Base-by-base conservation (phyloP, 495 filamentous ascomycete species). In the Evansstolkia leycettana region DNA sequence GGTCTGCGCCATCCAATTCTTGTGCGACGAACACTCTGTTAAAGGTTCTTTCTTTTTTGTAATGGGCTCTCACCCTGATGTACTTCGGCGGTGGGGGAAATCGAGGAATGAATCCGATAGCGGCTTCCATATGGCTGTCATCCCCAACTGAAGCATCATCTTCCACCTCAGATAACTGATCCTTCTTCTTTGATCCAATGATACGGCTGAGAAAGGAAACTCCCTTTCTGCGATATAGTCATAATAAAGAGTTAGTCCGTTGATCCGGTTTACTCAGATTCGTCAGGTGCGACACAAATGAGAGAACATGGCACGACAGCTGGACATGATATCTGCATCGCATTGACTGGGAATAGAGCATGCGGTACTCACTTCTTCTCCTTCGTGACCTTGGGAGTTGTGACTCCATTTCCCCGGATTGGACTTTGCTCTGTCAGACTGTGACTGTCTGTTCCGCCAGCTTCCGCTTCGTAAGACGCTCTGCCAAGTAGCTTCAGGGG, bases 121-220 rank as follows among this genome's bases (percentile, higher is more conserved):
- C 64, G 28, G 86, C 80, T 54, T 89, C 82, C 61, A 78, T 82
- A 38, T 84, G 73, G 28, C 54, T 58, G 34, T 87, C 81, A 40
- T 80, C 79, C 23, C 73, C 48, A 45, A 84, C 81, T 10, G 79
- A 82, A 44, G 74, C 78, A 50, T 82, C 76, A 46, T 92, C 84
- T 28, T 73, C 62, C 20, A 52, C 46, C 27, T 66, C 64, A 19
- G 67, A 62, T 20, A 62, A 59, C 9, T 58, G 43, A 29, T 70
- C 65, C 34, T 78, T 76, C 55, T 81, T 88, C 59, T 81, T 89
- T 34, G 69, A 69, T 14, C 80, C 76, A 43, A 87, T 87, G 43
- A 96, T 82, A 27, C 86, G 78, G 59, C 87, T 93, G 29, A 99
- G 72, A 50, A 99, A 94, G 10, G 85, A 94, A 18, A 81, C 77